These are phyloP conservation scores for Cladosporium sphaerospermum DNA, from an alignment of 2,329 filamentous ascomycete species.

Conservation along the genomic window DNA sequence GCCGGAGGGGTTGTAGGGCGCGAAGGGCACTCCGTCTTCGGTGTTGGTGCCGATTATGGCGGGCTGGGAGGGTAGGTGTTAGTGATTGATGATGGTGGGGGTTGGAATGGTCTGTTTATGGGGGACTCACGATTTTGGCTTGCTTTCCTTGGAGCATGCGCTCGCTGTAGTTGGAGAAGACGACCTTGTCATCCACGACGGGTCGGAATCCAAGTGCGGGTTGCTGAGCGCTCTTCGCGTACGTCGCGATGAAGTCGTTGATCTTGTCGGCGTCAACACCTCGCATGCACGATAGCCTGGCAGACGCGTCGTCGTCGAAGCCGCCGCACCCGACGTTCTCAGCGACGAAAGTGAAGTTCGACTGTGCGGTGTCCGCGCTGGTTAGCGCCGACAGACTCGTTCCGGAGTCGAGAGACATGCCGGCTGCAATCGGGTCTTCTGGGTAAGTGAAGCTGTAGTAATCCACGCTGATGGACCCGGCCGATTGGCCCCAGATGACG, in stretches of 20 bases:
- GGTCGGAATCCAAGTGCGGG: constrained; percentile 18
- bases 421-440: constrained; percentile 43
- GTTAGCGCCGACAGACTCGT: constrained; percentile 28
- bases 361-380: constrained; percentile 20
- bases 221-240: constrained; percentile 23
- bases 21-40: constrained; percentile 19
- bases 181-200: constrained; percentile 3
- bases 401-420: constrained; percentile 43
- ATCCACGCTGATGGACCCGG: constrained; percentile 44
- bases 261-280: constrained; percentile 27
- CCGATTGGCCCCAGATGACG: constrained; percentile 49
- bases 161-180: constrained; percentile 8
- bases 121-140: constrained; percentile 10
- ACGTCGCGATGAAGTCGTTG: constrained; percentile 28
- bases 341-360: constrained; percentile 33
- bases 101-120: too few relatives aligned
- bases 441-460: constrained; percentile 45
- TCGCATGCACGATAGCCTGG: constrained; percentile 34
- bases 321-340: constrained; percentile 28
- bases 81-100: background rate
- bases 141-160: constrained; percentile 10
- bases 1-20: constrained; percentile 13
- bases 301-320: constrained; percentile 16
- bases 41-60: constrained; percentile 24
- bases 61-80: constrained; percentile 5